A percentile compares a stretch with the other conserved stretches of the same genome.
Conservation (phyloP, 305 asterid species). For the Caryopteris hybrid region DNA sequence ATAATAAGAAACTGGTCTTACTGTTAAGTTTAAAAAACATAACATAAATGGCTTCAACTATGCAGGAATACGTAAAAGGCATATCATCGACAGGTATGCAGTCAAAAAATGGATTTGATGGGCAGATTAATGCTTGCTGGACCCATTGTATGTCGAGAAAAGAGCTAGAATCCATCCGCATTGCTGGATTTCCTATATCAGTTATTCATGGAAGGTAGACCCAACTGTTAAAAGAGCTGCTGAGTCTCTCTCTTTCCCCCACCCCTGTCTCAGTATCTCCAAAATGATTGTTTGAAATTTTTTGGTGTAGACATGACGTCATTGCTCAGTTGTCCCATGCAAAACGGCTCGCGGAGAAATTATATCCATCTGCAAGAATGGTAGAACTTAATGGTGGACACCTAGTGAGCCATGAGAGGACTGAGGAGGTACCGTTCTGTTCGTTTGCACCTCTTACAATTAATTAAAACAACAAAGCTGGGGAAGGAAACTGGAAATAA, state of each 20-base stretch:
- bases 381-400: conserved; percentile 96
- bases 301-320: conserved; percentile 60
- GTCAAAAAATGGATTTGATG: conserved; percentile 78
- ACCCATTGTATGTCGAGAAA: conserved; percentile 59
- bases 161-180: conserved; percentile 66
- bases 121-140: conserved; percentile 97
- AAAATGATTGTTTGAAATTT: conserved; percentile 21
- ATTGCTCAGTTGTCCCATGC: conserved; percentile 94
- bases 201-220: conserved; percentile 94
- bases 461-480: neutral
- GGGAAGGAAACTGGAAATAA: neutral
- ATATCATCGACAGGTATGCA: conserved; percentile 93
- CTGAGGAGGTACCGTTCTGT: conserved; percentile 64
- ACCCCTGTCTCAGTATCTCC: neutral
- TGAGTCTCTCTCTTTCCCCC: neutral
- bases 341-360: conserved; percentile 67
- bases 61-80: conserved; percentile 86
- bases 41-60: conserved; percentile 13
- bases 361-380: conserved; percentile 85
- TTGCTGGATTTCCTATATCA: conserved; percentile 68
- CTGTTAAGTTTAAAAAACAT: neutral
- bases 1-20: neutral
- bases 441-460: neutral
- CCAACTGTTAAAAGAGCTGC: neutral
- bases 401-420: conserved; percentile 91